Evolutionary conservation across 306 rosid genomes (phyloP).

Genomic region (Malus orientalis): DNA sequence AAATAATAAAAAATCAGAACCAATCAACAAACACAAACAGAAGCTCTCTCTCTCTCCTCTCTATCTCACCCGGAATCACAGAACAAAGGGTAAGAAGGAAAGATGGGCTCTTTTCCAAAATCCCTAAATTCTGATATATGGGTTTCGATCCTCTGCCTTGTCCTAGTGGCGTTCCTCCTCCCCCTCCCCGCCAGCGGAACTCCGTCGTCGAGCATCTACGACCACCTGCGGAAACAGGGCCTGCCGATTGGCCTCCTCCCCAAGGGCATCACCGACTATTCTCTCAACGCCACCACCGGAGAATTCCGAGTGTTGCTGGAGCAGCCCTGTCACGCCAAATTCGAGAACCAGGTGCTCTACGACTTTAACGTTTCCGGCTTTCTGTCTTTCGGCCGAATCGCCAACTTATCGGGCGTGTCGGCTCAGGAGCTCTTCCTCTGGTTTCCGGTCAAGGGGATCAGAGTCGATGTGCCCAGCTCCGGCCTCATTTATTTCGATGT

Average conservation of each 20-base stretch:
- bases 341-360: slow-evolving; percentile 80
- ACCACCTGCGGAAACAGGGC: slow-evolving; percentile 51
- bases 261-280: slow-evolving; percentile 47
- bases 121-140: not conserved
- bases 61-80: not conserved
- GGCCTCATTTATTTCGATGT: slow-evolving; percentile 81
- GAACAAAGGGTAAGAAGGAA: not conserved
- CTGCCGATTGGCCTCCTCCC: slow-evolving; percentile 85
- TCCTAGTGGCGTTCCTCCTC: not conserved
- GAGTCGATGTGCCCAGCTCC: slow-evolving; percentile 63
- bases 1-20: not conserved
- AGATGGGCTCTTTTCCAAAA: not conserved
- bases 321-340: slow-evolving; percentile 73
- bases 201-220: slow-evolving; percentile 46
- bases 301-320: slow-evolving; percentile 48
- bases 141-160: not conserved
- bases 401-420: slow-evolving; percentile 54
- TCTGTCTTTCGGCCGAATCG: slow-evolving; percentile 52
- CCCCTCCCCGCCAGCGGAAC: not conserved
- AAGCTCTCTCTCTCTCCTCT: not conserved
- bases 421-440: slow-evolving; percentile 86
- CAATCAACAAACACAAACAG: not conserved
- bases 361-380: slow-evolving; percentile 60
- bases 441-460: slow-evolving; percentile 80
- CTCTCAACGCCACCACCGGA: slow-evolving; percentile 31